These are phyloP conservation scores for Eucalyptus pauciflora DNA, from an alignment of 345 rosid species.

Conservation along the genomic window DNA sequence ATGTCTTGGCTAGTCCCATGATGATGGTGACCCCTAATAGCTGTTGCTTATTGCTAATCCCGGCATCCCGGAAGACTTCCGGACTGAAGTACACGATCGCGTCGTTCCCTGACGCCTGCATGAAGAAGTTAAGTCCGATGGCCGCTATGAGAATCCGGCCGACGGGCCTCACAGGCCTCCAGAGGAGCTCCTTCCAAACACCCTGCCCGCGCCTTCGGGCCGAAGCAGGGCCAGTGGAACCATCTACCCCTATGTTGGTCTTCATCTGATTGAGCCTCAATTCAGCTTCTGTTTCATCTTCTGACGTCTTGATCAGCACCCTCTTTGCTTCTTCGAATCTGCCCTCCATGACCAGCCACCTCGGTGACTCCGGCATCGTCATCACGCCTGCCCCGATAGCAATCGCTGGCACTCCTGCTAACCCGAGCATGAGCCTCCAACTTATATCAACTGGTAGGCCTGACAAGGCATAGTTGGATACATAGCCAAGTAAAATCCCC, in stretches of 20 bases:
- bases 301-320: not conserved
- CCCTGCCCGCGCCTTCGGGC: not conserved
- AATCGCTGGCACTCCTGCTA: not conserved
- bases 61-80: conserved; percentile 31
- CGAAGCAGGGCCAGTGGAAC: not conserved
- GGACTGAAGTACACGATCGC: conserved; percentile 49
- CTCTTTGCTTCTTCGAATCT: not conserved
- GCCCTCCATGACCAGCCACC: not conserved
- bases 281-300: conserved; percentile 28
- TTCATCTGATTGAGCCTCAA: conserved; percentile 30
- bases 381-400: not conserved
- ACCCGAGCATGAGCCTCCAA: not conserved
- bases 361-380: not conserved
- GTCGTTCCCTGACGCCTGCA: conserved; percentile 60
- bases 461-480: not conserved
- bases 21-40: conserved; percentile 34
- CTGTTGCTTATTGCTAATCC: conserved; percentile 25
- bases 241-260: not conserved
- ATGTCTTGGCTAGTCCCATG: conserved; percentile 29
- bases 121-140: conserved; percentile 42
- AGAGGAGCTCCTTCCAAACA: not conserved
- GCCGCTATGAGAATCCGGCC: conserved; percentile 40
- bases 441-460: not conserved
- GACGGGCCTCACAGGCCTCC: conserved; percentile 1
- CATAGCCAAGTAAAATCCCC: not conserved